These are phyloP conservation scores for Clavispora vitiphila DNA, from an alignment of 805 yeast genomes.

Conservation along the genomic window DNA sequence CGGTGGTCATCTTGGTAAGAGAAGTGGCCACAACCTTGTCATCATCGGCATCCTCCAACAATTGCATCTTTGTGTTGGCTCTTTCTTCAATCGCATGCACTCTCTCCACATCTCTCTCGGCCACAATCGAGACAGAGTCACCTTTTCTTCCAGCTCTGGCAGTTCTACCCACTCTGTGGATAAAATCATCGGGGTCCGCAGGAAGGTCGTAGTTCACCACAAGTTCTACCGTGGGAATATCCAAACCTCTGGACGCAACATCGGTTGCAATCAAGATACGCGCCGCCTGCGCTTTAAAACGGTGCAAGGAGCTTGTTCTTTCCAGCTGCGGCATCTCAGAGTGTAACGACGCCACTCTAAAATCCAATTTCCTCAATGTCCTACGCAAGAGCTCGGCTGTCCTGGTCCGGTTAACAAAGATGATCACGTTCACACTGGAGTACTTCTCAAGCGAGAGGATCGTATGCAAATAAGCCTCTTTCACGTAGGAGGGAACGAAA, in stretches of 20 bases:
- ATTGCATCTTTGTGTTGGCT: constrained; percentile 73
- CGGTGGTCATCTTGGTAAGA: constrained; percentile 64
- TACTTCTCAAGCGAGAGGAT: constrained; percentile 60
- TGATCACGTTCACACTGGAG: constrained; percentile 65
- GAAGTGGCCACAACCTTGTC: constrained; percentile 70
- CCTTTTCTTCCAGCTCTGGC: constrained; percentile 96
- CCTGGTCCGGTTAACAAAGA: constrained; percentile 85
- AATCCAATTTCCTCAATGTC: constrained; percentile 64
- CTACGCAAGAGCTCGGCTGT: constrained; percentile 87
- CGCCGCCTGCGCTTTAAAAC: constrained; percentile 94
- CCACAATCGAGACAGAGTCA: constrained; percentile 72
- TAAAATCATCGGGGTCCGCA: constrained; percentile 92
- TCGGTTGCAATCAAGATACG: constrained; percentile 91
- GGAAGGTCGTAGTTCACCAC: constrained; percentile 93
- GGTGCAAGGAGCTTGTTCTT: constrained; percentile 82
- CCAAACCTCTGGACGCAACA: constrained; percentile 96
- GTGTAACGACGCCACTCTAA: constrained; percentile 84
- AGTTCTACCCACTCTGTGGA: constrained; percentile 97
- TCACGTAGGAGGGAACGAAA: constrained; percentile 80
- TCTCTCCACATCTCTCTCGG: constrained; percentile 80
- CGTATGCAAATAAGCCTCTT: constrained; percentile 80
- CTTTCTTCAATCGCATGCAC: constrained; percentile 83
- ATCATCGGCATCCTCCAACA: constrained; percentile 67
- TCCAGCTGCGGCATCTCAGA: constrained; percentile 93
- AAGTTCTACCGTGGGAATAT: constrained; percentile 87